phyloP scores from a whole-genome alignment of 768 basidiomycete species.

The Grammothele lineata region DNA sequence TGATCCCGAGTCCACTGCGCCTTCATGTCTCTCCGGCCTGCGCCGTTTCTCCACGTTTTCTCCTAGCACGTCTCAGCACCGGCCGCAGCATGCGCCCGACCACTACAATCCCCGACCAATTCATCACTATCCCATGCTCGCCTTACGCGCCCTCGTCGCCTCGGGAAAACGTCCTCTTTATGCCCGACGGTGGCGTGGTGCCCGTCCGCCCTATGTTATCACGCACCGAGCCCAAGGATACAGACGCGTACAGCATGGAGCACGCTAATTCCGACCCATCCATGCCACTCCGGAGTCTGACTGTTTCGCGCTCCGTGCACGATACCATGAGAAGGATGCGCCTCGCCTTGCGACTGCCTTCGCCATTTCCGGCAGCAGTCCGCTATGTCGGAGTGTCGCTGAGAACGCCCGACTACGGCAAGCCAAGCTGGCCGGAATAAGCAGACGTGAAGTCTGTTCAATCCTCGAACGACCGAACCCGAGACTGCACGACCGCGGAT shows the following conservation, averaged over 20 bases:
- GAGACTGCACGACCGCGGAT: no score
- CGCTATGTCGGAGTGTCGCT: constrained; percentile 10
- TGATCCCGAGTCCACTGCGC: no score
- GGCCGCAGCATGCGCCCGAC: constrained; percentile 8
- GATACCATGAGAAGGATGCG: constrained; percentile 11
- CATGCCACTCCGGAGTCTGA: no score
- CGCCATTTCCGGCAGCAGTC: constrained; percentile 8
- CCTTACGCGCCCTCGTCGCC: background rate
- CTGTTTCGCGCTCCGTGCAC: background rate
- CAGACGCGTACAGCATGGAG: constrained; percentile 14
- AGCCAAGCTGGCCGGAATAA: constrained; percentile 17
- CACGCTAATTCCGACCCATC: constrained; percentile 9
- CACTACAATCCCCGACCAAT: constrained; percentile 7
- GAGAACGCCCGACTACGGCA: constrained; percentile 17
- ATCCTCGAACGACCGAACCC: constrained; percentile 13
- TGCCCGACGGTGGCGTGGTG: constrained; percentile 10
- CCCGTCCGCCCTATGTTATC: constrained; percentile 2
- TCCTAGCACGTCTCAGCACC: no score
- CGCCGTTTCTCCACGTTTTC: no score
- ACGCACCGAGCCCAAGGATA: no score
- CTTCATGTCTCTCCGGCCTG: no score
- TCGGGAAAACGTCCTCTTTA: constrained; percentile 9
- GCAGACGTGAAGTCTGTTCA: constrained; percentile 16
- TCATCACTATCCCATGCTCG: constrained; percentile 7
- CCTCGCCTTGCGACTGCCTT: constrained; percentile 13